These are phyloP conservation scores for Thelonectria rubi DNA, from an alignment of 2,329 filamentous ascomycete species.

Conservation along the genomic window DNA sequence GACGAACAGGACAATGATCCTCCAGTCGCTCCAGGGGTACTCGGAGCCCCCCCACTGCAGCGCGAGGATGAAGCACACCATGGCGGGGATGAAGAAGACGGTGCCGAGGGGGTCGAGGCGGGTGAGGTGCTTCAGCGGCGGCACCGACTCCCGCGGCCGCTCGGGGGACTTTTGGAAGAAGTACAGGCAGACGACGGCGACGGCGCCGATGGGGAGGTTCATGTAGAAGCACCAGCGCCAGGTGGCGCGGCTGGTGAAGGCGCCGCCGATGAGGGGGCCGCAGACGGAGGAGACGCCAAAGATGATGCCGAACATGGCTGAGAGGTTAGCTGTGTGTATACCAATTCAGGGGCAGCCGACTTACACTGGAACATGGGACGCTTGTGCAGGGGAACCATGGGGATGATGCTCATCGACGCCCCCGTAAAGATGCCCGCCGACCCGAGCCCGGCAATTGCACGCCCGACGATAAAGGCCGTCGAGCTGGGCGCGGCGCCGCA, in stretches of 20 bases:
- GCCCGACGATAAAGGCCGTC: constrained; percentile 62
- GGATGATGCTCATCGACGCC: constrained; percentile 64
- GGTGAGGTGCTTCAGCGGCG: constrained; percentile 54
- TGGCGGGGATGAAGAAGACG: constrained; percentile 65
- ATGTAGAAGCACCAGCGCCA: constrained; percentile 70
- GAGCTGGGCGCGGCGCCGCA: constrained; percentile 65
- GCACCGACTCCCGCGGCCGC: constrained; percentile 42
- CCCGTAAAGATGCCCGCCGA: constrained; percentile 67
- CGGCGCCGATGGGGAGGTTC: constrained; percentile 64
- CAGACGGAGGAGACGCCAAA: constrained; percentile 64
- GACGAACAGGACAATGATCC: constrained; percentile 63
- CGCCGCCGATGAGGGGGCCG: constrained; percentile 64
- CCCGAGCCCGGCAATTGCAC: constrained; percentile 65
- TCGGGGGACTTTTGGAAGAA: constrained; percentile 58
- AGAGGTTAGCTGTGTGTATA: constrained; percentile 14
- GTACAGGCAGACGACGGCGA: constrained; percentile 59
- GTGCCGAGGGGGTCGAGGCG: constrained; percentile 69
- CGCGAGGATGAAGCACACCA: constrained; percentile 68
- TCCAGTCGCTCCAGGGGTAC: constrained; percentile 62
- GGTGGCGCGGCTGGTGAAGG: constrained; percentile 56
- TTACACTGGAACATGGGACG: constrained; percentile 65
- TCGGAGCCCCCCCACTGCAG: constrained; percentile 69
- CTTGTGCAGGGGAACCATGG: constrained; percentile 67
- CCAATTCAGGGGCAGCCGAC: constrained; percentile 12
- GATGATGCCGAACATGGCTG: constrained; percentile 62